Conservation (phyloP, 805 yeast genomes). For the Kodamaea hsintzibuensis region DNA sequence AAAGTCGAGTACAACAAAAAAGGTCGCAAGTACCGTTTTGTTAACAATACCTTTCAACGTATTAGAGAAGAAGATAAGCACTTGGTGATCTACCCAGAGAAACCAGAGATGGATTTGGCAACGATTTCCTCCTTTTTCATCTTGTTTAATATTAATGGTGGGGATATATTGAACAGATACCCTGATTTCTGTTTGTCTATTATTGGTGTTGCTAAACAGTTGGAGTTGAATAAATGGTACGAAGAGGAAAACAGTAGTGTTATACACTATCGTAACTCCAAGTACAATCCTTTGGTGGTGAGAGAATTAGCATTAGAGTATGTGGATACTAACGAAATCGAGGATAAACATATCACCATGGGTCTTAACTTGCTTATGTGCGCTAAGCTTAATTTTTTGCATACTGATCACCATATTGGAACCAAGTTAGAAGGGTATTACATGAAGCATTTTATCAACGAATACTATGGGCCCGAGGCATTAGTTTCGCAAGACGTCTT, state of each 20-base stretch:
- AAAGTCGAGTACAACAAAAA: slow-evolving; percentile 40
- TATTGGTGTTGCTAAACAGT: slow-evolving; percentile 49
- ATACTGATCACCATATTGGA: slow-evolving; percentile 56
- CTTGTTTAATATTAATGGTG: slow-evolving; percentile 35
- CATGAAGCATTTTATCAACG: slow-evolving; percentile 38
- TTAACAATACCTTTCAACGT: slow-evolving; percentile 49
- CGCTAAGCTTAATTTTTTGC: slow-evolving; percentile 52
- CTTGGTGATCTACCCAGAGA: slow-evolving; percentile 39
- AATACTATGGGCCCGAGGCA: slow-evolving; percentile 42
- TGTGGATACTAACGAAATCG: slow-evolving; percentile 20
- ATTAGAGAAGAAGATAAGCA: slow-evolving; percentile 51
- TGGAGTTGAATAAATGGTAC: slow-evolving; percentile 52
- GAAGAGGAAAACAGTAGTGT: slow-evolving; percentile 47
- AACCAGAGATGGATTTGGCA: slow-evolving; percentile 33
- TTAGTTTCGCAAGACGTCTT: slow-evolving; percentile 43
- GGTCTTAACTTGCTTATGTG: slow-evolving; percentile 47
- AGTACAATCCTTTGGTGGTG: slow-evolving; percentile 30
- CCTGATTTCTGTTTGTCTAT: slow-evolving; percentile 48
- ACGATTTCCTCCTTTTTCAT: slow-evolving; percentile 46
- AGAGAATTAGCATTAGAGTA: slow-evolving; percentile 36
- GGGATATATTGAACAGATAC: slow-evolving; percentile 33
- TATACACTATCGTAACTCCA: slow-evolving; percentile 33
- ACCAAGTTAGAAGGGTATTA: slow-evolving; percentile 49
- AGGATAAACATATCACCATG: slow-evolving; percentile 35
- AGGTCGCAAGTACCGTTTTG: slow-evolving; percentile 51